Base-by-base conservation (phyloP, 352 stramenopile genomes). In the Elongisporangium senticosum region DNA sequence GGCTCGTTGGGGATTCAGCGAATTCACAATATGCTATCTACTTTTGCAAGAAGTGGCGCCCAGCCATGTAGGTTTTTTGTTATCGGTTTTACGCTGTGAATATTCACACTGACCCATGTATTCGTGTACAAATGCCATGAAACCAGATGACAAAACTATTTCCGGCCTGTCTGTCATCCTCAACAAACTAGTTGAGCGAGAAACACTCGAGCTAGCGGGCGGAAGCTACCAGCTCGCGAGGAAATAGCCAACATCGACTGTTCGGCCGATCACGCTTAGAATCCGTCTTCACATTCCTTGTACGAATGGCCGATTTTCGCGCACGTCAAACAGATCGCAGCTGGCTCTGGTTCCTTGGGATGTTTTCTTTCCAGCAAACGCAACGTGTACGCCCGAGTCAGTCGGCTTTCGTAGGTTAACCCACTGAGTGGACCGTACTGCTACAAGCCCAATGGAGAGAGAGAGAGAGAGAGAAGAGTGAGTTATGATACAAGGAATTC, bases 11-110 rank as follows among this genome's bases (percentile, higher is more conserved):
- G 86, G 8, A 79, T 98, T 22, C 82, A 97, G 49, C 77, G 87
- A 19, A 98, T 99, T 59, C 93, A 98, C 75, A 96, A 97, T 52
- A 98, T 97, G 76, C 77, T 99, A 0, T 98, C 77, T 1, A 92
- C 84, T 17, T 95, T 95, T 56, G 80, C 84, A 5, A 67, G 83
- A 59, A 91, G 72, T 43, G 85, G 85, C 17, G 70, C 74, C 0
- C 79, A 90, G 53, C 80, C 78, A 68, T 92, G 82, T 94, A 80
- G 56, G 79, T 81, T 43, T 4, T 28, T 26, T 15, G 4, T 39
- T 52, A 50, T 17, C 5, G 23, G 20, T 33, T 49, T 47, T 53
- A 6, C 19, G 11, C 11, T 26, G 51, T 40, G 15, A 8, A 22
- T n/a, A 50, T 37, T 58, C 40, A 51, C 17, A 39, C 53, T 50